Evolutionary conservation across 2,329 filamentous ascomycete genomes (phyloP), one percentile per base, ranked within the genome.

Genomic region (Beauveria asiatica): DNA sequence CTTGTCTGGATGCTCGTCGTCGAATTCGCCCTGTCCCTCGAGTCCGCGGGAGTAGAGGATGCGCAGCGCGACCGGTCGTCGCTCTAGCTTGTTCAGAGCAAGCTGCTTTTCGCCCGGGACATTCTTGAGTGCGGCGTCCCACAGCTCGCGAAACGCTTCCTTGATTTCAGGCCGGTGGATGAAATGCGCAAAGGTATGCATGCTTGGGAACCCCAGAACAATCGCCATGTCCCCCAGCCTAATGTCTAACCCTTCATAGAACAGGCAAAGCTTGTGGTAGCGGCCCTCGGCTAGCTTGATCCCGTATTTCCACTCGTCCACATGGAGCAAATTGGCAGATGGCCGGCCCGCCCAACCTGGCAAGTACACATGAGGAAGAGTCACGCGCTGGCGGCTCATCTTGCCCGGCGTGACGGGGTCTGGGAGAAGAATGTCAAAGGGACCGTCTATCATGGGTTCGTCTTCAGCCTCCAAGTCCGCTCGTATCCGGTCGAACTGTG

Each of bases 101-200:
- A 59, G 27, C 41, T 53, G 49, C 2, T 17, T 2, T 11, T 42
- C 45, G 3, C 4, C 1, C 11, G 23, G 3, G 33, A 44, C 1
- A n/a, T 44, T 3, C 16, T 3, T 6, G 56, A 37, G 21, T 13
- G 4, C 0, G 4, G 13, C 37, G 19, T 60, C 45, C 51, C 59
- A 60, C 33, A 60, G 33, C 41, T 56, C 51, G 44, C 52, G 33
- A 8, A 60, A 60, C 7, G 59, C 59, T 6, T 10, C 33, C 23
- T 16, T 30, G 37, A 60, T 45, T 2, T 55, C 52, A 7, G 44
- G 33, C 9, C 52, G 23, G 11, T 45, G 5, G 27, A 56, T 19
- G 17, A 60, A 60, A 3, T 7, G 10, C 2, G 2, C 2, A 44
- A 60, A 56, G 19, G 59, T 50, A 8, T 5, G 2, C 6, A 11